A percentile compares a stretch with the other conserved stretches of the same genome.
These are phyloP conservation scores for Calocera cornea DNA, from an alignment of 768 basidiomycete genomes.

Conservation along the genomic window DNA sequence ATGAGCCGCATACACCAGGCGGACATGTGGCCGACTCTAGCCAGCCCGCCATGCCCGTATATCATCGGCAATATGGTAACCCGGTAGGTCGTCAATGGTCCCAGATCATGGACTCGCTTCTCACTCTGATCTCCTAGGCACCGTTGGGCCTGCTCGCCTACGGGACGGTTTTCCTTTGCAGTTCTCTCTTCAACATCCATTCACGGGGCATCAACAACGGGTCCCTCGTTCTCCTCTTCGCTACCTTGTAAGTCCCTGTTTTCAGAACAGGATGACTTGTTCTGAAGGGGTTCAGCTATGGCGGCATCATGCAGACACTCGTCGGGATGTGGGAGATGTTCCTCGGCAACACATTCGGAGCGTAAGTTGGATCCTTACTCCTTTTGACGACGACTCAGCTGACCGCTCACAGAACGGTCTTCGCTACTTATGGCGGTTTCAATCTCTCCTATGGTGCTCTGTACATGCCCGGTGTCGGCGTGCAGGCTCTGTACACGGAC, in stretches of 20 bases:
- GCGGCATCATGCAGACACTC: neutral
- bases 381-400: neutral
- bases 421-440: neutral
- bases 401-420: neutral
- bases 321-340: constrained; percentile 5
- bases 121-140: neutral
- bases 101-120: neutral
- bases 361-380: neutral
- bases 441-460: neutral
- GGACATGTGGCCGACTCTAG: neutral
- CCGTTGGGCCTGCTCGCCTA: neutral
- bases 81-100: neutral
- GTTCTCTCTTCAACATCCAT: neutral
- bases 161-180: neutral
- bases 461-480: neutral
- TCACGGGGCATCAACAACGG: neutral
- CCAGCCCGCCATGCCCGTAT: neutral
- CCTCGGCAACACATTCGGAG: neutral
- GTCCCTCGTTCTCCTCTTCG: neutral
- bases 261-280: neutral
- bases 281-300: neutral
- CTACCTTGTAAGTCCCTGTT: neutral
- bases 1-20: neutral
- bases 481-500: neutral
- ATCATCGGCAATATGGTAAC: constrained; percentile 3